Evolutionary conservation across 345 rosid genomes (phyloP).

Genomic region (Gossypium stocksii): DNA sequence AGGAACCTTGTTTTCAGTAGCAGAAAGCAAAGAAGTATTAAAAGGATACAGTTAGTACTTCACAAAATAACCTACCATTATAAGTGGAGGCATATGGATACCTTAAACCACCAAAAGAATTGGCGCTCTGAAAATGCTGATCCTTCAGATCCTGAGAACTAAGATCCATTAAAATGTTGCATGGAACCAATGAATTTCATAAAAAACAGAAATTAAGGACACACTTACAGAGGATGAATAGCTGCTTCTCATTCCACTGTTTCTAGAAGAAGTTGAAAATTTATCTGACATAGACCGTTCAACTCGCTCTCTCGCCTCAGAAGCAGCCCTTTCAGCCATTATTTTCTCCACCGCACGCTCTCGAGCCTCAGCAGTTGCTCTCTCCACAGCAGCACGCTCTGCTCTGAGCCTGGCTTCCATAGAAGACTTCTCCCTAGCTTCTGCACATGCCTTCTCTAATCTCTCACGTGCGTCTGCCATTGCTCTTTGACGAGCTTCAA

Average conservation of each 20-base stretch:
- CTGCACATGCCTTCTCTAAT: conserved; percentile 90
- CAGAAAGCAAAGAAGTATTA: background rate
- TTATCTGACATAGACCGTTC: conserved; percentile 65
- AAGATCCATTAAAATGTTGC: conserved; percentile 13
- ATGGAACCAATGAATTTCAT: background rate
- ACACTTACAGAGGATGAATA: conserved; percentile 43
- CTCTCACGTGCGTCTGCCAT: conserved; percentile 87
- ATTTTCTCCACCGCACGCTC: conserved; percentile 67
- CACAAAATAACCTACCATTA: conserved; percentile 36
- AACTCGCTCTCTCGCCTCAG: conserved; percentile 60
- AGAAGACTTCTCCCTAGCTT: conserved; percentile 71
- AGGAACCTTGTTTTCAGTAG: conserved; percentile 10
- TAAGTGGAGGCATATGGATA: conserved; percentile 40
- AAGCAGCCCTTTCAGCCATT: conserved; percentile 62
- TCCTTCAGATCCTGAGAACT: conserved; percentile 47
- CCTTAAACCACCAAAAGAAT: conserved; percentile 46
- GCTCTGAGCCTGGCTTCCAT: conserved; percentile 66
- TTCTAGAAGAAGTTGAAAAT: conserved; percentile 50
- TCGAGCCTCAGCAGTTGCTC: conserved; percentile 91
- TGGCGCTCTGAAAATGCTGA: conserved; percentile 42
- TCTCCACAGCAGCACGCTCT: conserved; percentile 90
- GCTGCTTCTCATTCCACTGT: conserved; percentile 39
- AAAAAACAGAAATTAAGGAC: conserved; percentile 3
- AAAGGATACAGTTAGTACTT: background rate
- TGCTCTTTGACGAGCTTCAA: conserved; percentile 61